Evolutionary conservation across 257 asterid species (phyloP), one percentile per base, ranked within the genome.

Genomic region (Plantago major): DNA sequence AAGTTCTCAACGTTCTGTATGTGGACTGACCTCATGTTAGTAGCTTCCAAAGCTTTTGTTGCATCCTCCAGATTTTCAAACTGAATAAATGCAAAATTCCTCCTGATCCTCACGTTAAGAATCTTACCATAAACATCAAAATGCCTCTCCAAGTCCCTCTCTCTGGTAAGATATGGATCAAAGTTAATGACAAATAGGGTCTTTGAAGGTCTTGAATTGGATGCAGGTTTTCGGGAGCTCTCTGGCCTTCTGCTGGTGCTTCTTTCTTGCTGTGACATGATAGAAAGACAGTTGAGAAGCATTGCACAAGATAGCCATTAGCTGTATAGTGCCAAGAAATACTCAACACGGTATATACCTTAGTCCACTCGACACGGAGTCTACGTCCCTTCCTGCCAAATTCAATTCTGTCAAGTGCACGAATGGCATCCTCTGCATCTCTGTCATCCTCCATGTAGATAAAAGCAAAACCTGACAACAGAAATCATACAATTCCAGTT

Each of bases 351-450:
- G 11, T 7, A 62, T 60, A 55, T 70, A 84, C 97, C 95, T 86
- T 89, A 9, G 95, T 77, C 97, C 97, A 89, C 77, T 89, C 97
- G 76, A 89, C 97, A 66, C 91, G 86, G 38, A 89, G 89, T 43
- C 94, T 76, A 10, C 94, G 92, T 7, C 94, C 88, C 71, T 82
- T 84, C 58, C 91, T 79, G 43, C 97, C 97, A 76, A 84, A 89
- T 51, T 84, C 95, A 43, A 76, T 71, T 14, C 84, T 81, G 73
- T 89, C 95, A 56, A 89, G 94, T 42, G 76, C 81, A 45, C 88
- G 87, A 30, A 89, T 84, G 19, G 97, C 97, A 71, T 89, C 91
- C 57, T 86, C 89, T 2, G 91, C 97, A 74, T 86, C 95, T 67
- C 95, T 78, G 68, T 89, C 97, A 68, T 86, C 94, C 48, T 79